Evolutionary conservation across 169 alveolate species (phyloP).

Genomic region (Amoebophrya sp.): DNA sequence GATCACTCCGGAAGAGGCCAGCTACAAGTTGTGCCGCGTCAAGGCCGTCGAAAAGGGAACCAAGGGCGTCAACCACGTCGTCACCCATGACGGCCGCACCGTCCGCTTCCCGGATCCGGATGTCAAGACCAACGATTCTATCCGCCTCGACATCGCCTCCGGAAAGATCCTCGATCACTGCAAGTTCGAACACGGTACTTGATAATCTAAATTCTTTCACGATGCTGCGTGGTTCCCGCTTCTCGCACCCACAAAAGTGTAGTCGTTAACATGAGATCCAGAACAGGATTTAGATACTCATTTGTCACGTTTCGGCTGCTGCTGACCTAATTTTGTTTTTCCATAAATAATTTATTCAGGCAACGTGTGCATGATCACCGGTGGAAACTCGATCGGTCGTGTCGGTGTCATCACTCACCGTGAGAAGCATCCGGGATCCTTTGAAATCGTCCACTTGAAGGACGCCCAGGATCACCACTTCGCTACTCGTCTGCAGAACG

Average conservation of each 20-base stretch:
- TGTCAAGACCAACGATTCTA: constrained; percentile 91
- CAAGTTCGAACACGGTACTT: constrained; percentile 82
- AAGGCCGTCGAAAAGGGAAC: constrained; percentile 87
- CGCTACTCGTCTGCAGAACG: constrained; percentile 92
- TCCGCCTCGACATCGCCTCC: constrained; percentile 86
- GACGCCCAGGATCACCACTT: constrained; percentile 82
- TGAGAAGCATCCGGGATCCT: constrained; percentile 94
- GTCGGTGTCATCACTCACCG: constrained; percentile 90
- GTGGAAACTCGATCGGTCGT: constrained; percentile 98
- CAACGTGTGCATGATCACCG: constrained; percentile 84
- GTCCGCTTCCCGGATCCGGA: constrained; percentile 96
- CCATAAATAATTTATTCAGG: too few relatives aligned
- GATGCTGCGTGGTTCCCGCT: background rate
- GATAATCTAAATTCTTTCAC: background rate
- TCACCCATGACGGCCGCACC: constrained; percentile 98
- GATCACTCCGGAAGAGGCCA: constrained; percentile 72
- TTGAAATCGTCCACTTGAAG: constrained; percentile 89
- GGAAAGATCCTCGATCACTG: constrained; percentile 87
- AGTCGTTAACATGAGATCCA: too few relatives aligned
- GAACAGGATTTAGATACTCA: too few relatives aligned
- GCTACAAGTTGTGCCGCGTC: constrained; percentile 91
- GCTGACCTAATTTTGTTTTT: too few relatives aligned
- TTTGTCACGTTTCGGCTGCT: too few relatives aligned
- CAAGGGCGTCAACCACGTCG: constrained; percentile 89
- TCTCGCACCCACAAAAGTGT: too few relatives aligned